phyloP scores from a whole-genome alignment of 1,284 basidiomycete genomes.

The Spongispora temasekensis region DNA sequence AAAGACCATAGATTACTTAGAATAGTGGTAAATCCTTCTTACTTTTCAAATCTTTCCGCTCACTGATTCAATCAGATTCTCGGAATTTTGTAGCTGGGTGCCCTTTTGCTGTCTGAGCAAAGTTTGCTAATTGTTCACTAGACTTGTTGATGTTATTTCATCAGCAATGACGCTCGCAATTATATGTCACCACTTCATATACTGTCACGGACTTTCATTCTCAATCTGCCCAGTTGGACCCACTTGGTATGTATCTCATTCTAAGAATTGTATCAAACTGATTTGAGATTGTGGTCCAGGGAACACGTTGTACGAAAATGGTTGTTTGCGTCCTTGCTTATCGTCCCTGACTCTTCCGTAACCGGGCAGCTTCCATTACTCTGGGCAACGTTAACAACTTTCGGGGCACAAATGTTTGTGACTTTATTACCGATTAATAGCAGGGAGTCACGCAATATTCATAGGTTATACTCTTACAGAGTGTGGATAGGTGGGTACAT shows the following conservation, averaged over 20 bases:
- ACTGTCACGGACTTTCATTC: constrained; percentile 3
- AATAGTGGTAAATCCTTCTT: neutral
- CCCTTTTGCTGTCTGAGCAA: neutral
- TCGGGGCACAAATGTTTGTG: constrained; percentile 6
- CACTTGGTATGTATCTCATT: constrained; percentile 1
- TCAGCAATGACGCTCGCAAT: neutral
- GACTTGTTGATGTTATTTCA: neutral
- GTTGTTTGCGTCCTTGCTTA: no score
- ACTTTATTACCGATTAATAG: no score
- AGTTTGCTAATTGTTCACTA: neutral
- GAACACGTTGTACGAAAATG: no score
- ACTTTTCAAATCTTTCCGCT: no score
- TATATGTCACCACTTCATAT: constrained; percentile 2
- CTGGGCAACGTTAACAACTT: neutral
- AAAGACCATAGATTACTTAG: neutral
- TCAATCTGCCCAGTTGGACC: neutral
- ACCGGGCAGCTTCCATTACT: no score
- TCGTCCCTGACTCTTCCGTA: no score
- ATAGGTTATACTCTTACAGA: constrained; percentile 13
- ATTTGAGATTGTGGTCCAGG: neutral
- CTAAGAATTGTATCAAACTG: neutral
- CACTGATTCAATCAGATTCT: constrained; percentile 5
- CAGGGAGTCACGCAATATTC: neutral
- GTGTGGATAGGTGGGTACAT: constrained; percentile 10
- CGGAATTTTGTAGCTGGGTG: neutral